Base-by-base conservation (phyloP, 2,329 filamentous ascomycete genomes). In the Sclerotinia sclerotiorum region DNA sequence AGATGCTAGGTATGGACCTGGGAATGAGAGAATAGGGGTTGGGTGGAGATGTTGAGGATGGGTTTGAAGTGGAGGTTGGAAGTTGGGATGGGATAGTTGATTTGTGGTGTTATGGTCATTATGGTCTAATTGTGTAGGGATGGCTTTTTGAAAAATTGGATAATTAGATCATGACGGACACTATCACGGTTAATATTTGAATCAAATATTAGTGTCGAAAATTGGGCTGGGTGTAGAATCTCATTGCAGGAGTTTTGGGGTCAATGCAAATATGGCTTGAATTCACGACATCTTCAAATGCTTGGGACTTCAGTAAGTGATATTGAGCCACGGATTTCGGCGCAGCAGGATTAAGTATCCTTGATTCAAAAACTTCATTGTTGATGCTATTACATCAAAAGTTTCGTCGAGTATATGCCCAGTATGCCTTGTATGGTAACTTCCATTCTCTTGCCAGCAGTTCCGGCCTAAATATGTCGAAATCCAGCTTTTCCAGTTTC, bases 401-500 rank as follows among this genome's bases (percentile, higher is more conserved):
- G 68, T 78, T 82, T 73, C 83, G 82, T 60, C 83, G 80, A 68
- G 80, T 83, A 74, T 84, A 88, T 3, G 85, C 86, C 83, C 84
- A 85, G 73, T 88, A 91, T 39, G 87, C 84, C 60, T 77, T 91
- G 88, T 92, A 97, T 0, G 95, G 93, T 70, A 98, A 79, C 76
- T 87, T 94, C 95, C 95, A 98, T 72, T 90, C 88, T 55, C 84
- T 84, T 77, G 87, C 79, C 78, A 88, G 81, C 58, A 92, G 76
- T 68, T 86, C 83, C 70, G 87, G 77, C 82, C 88, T 75, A 80
- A 91, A 88, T 80, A 98, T 74, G 78, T 99, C 90, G 77, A 99
- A 99, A 77, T 98, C 90, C 6, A 86, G 85, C 72, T 87, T 87
- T 79, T 99, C 89, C 49, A 99, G 79, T 60, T 86, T 86, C 68